Base-by-base conservation (phyloP, 495 filamentous ascomycete genomes). In the Ramalina intermedia region DNA sequence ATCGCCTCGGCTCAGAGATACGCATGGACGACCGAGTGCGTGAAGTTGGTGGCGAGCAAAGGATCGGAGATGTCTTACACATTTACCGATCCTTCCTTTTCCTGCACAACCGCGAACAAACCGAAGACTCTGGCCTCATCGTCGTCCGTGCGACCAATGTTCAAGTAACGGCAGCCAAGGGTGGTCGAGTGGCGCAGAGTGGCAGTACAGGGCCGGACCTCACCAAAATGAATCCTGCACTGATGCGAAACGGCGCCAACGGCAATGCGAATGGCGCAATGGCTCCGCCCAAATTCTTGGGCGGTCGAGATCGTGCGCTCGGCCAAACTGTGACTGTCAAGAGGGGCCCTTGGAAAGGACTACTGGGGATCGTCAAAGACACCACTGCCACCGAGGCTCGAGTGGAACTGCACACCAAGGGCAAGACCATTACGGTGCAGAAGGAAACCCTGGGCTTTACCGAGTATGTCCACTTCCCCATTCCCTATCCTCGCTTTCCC, bases 361-460 rank as follows among this genome's bases (percentile, higher is more conserved):
- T 95, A 13, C 72, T 99, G 42, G 93, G 93, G 54, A 94, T 94
- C 48, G 85, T 99, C 55, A 94, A 93, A 58, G 87, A 96, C 59
- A 79, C 93, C 0, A 89, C 84, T 0, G 87, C 93, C 50, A 74
- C 72, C 1, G 78, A 82, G 52, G 90, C 85, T 26, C 81, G 87
- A 18, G 83, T 99, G 35, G 93, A 96, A 64, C 70, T 99, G 23
- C 89, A 96, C 63, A 84, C 87, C 20, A 91, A 89, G 65, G 82
- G 77, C 66, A 96, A 94, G 70, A 77, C 81, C 6, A 80, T 96
- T 46, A 82, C 79, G 14, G 76, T 96, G 26, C 72, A 76, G 2
- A 91, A 90, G 62, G 79, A 82, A 4, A 73, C 79, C 47, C 68
- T 96, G 8, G 72, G 73, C 1, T 82, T 91, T 55, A 88, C 85